phyloP scores from a whole-genome alignment of 768 basidiomycete genomes.

The Termitomyces sp. region DNA sequence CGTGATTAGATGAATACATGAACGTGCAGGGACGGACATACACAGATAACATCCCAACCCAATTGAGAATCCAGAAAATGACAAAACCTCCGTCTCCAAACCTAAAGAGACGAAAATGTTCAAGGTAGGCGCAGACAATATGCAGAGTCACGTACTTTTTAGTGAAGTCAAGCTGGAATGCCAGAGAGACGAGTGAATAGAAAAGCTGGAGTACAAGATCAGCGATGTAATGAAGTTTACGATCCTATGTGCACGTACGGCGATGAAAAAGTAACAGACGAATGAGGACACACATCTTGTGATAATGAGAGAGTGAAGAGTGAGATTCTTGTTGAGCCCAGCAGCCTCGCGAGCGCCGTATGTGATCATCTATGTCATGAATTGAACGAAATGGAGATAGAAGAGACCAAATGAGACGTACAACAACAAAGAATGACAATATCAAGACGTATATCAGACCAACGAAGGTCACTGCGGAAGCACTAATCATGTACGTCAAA shows the following conservation, averaged over 20 bases:
- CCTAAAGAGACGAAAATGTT: conserved; percentile 15
- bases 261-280: conserved; percentile 29
- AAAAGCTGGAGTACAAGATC: conserved; percentile 34
- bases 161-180: conserved; percentile 54
- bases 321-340: conserved; percentile 27
- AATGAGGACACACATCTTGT: conserved; percentile 28
- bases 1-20: not conserved
- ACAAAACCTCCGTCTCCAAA: conserved; percentile 52
- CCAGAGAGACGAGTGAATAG: conserved; percentile 54
- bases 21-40: conserved; percentile 19
- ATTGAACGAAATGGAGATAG: not conserved
- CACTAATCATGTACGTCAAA: conserved; percentile 24
- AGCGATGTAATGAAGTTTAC: not conserved
- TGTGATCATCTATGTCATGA: conserved; percentile 13
- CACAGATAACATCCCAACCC: conserved; percentile 57
- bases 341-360: conserved; percentile 31
- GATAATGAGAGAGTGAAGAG: conserved; percentile 24
- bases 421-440: conserved; percentile 28
- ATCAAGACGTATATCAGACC: conserved; percentile 54
- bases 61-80: conserved; percentile 70
- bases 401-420: conserved; percentile 14
- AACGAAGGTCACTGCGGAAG: conserved; percentile 47
- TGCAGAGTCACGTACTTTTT: conserved; percentile 30
- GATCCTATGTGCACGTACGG: conserved; percentile 20
- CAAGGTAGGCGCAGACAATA: not conserved